Conservation (phyloP, 2,329 filamentous ascomycete species). For the Knoxdaviesia proteae region DNA sequence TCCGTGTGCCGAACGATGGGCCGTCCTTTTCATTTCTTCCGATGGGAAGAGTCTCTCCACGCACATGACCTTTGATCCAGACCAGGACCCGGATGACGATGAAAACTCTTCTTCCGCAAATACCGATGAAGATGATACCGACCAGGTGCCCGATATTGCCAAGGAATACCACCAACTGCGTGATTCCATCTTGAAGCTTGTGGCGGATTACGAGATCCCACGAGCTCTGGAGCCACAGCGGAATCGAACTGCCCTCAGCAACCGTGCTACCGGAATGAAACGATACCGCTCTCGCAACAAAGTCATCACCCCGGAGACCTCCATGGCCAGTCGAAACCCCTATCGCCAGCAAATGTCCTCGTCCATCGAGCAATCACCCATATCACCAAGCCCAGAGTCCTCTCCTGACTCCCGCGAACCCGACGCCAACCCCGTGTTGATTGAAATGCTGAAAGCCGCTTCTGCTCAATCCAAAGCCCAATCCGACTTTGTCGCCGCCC, state of each 20-base stretch:
- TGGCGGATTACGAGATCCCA: conserved; percentile 66
- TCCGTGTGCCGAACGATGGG: conserved; percentile 67
- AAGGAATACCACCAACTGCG: conserved; percentile 67
- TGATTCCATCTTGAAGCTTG: conserved; percentile 59
- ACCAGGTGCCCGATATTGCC: conserved; percentile 42
- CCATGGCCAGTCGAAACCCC: conserved; percentile 36
- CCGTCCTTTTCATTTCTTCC: conserved; percentile 56
- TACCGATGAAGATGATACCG: conserved; percentile 41
- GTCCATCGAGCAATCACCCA: neutral
- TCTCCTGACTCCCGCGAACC: conserved; percentile 1
- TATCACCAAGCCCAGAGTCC: too few species aligned
- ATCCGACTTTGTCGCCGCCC: conserved; percentile 65
- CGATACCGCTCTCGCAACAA: conserved; percentile 40
- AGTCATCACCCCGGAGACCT: conserved; percentile 27
- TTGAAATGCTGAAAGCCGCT: conserved; percentile 57
- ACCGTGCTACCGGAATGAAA: conserved; percentile 41
- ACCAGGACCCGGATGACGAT: conserved; percentile 43
- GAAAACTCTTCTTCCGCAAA: conserved; percentile 38
- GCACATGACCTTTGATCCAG: conserved; percentile 51
- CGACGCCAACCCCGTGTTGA: conserved; percentile 28
- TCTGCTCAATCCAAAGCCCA: conserved; percentile 57
- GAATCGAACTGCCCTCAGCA: conserved; percentile 45
- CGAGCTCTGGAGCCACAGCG: conserved; percentile 40
- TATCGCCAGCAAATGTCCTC: conserved; percentile 19
- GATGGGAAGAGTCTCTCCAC: conserved; percentile 51